Evolutionary conservation across 2,329 filamentous ascomycete species (phyloP).

Genomic region (Clarireedia hainanense): DNA sequence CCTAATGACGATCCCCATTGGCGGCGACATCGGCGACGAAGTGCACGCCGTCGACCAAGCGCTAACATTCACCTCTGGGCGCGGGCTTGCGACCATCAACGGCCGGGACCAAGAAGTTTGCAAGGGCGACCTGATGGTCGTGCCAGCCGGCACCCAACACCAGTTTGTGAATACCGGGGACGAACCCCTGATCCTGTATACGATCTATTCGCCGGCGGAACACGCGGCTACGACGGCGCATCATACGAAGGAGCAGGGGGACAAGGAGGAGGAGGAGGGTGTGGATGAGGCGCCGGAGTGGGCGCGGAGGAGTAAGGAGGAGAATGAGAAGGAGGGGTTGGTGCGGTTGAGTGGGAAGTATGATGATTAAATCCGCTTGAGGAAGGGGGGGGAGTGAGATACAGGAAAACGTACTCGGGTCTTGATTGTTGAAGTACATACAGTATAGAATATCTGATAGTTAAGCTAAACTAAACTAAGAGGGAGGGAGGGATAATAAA

Average conservation of each 20-base stretch:
- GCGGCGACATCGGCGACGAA: conserved; percentile 59
- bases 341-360: conserved; percentile 37
- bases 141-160: conserved; percentile 58
- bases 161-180: conserved; percentile 57
- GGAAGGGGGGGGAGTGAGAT: too few relatives aligned
- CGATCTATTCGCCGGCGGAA: conserved; percentile 55
- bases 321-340: conserved; percentile 48
- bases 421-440: too few relatives aligned
- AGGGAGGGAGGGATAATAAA: too few relatives aligned
- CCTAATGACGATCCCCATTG: conserved; percentile 55
- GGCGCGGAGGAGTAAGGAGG: conserved; percentile 46
- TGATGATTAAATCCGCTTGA: too few relatives aligned
- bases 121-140: conserved; percentile 39
- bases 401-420: too few relatives aligned
- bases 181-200: conserved; percentile 52
- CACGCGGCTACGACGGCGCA: conserved; percentile 53
- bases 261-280: conserved; percentile 53
- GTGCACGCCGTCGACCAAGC: conserved; percentile 59
- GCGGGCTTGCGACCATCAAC: conserved; percentile 48
- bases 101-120: conserved; percentile 45
- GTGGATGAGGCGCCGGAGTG: conserved; percentile 54
- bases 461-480: too few relatives aligned
- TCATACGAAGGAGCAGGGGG: conserved; percentile 54
- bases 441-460: too few relatives aligned
- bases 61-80: conserved; percentile 54